A percentile compares a stretch with the other conserved stretches of the same genome.
Conservation (phyloP, 2,329 filamentous ascomycete genomes). For the Aspergillus fructus region DNA sequence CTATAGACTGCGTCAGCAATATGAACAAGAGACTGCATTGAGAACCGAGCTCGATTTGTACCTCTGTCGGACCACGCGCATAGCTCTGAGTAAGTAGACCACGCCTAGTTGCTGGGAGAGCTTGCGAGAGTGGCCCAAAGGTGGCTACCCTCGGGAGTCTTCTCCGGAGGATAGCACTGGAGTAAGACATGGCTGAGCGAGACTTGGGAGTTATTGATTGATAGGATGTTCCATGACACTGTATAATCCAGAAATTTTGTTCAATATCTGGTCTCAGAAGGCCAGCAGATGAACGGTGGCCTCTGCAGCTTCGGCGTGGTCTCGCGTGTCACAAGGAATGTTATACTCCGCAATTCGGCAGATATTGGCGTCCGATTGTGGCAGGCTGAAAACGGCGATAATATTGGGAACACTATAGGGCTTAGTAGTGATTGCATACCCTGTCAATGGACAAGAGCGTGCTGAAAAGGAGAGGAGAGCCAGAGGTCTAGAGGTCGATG, state of each 20-base stretch:
- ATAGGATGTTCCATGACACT: background rate
- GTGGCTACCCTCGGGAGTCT: background rate
- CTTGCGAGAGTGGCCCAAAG: background rate
- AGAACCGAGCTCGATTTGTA: slow-evolving; percentile 8
- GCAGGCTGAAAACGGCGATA: background rate
- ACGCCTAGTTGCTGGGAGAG: slow-evolving; percentile 10
- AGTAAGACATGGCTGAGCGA: background rate
- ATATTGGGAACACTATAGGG: background rate
- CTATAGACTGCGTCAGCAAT: slow-evolving; percentile 19
- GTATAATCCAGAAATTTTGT: background rate
- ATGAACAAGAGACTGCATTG: background rate
- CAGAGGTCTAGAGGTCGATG: no score
- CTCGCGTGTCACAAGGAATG: slow-evolving; percentile 2
- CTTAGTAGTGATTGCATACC: no score
- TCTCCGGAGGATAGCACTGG: background rate
- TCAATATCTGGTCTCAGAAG: no score
- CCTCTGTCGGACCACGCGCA: slow-evolving; percentile 31
- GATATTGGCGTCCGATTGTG: background rate
- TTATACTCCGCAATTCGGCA: slow-evolving; percentile 2
- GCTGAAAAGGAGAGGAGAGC: no score
- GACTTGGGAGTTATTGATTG: background rate
- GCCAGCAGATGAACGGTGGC: background rate
- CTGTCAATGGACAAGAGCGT: no score
- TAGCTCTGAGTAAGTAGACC: slow-evolving; percentile 29
- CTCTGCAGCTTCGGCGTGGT: background rate